Evolutionary conservation across 2,329 filamentous ascomycete species (phyloP), one percentile per base, ranked within the genome.

Genomic region (Bisporella sp.): DNA sequence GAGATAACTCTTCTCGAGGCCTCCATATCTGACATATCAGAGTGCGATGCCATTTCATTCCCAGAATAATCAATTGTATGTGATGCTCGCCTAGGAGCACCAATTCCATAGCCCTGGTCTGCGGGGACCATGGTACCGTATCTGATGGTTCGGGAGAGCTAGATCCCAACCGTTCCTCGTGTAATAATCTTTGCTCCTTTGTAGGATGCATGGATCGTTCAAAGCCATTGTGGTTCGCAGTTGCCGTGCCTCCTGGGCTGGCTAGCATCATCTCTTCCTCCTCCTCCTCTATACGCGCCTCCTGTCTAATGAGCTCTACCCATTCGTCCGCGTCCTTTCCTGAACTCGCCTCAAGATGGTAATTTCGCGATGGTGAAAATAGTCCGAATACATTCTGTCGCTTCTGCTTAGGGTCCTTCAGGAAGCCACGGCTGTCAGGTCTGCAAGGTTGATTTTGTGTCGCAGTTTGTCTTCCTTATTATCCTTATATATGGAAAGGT

Each of bases 401-500:
- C 66, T 87, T 91, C 54, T 90, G 84, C 68, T 95, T 96, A 6
- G 89, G 86, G 61, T 95, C 90, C 62, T 88, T 91, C 56, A 97
- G 83, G 52, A 88, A 81, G 91, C 88, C 42, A 96, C 89, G 6
- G 93, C 91, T 3, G 91, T 96, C 52, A 97, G 79, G 54, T 99
- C 93, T 41, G 88, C 86, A 39, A 97, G 79, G 63, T 84, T 84
- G 62, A 99, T 82, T 65, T 95, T 91, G 63, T 95, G 85, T 47
- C 89, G 86, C 41, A 99, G 79, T 67, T 91, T 91, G 61, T 86
- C 87, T 71, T 96, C 91, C 61, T 91, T 87, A 61, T 88, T 82
- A 65, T 92, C 87, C 69, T 92, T 95, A 77, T 99, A 99, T 54
- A 96, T 84, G 47, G 88, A 96, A 33, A 99, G 78, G 21, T 88